phyloP scores from a whole-genome alignment of 305 asterid species.

The Fraxinus albicans region DNA sequence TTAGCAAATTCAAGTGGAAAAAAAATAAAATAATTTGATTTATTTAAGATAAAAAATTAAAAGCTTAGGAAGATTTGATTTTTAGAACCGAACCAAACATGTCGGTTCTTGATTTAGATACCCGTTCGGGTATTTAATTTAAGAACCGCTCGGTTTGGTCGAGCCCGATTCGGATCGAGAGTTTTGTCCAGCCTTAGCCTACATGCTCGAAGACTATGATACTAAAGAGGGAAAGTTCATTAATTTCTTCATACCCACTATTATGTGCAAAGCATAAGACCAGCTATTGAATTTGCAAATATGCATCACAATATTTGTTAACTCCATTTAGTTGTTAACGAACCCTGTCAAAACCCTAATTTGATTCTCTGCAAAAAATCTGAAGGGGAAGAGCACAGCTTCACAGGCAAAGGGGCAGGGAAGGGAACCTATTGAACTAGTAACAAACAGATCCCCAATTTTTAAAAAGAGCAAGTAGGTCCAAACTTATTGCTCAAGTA shows the following conservation, averaged over 20 bases:
- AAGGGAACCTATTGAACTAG: neutral
- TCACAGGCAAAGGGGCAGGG: neutral
- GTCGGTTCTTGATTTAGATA: too few species aligned
- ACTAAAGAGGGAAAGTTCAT: neutral
- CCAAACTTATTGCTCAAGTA: neutral
- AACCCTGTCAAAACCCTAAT: neutral
- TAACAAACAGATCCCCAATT: neutral
- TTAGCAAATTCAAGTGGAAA: too few species aligned
- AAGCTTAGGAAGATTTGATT: too few species aligned
- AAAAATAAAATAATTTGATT: too few species aligned
- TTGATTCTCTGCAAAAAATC: neutral
- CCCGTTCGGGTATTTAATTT: too few species aligned
- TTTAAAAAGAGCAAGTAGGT: neutral
- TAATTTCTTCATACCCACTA: neutral
- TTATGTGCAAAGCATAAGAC: neutral
- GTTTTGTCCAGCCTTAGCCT: too few species aligned
- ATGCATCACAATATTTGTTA: neutral
- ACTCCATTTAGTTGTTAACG: neutral
- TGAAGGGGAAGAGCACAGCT: neutral
- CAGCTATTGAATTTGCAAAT: neutral
- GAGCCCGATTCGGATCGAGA: too few species aligned
- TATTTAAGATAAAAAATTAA: too few species aligned
- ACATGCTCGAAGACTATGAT: neutral
- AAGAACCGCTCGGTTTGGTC: too few species aligned
- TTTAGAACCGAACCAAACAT: too few species aligned